Percentiles rank a stretch among this genome's conserved stretches.
These are phyloP conservation scores for Coemansia sp. DNA, from an alignment of 192 early-diverging fungal genomes.

Conservation along the genomic window DNA sequence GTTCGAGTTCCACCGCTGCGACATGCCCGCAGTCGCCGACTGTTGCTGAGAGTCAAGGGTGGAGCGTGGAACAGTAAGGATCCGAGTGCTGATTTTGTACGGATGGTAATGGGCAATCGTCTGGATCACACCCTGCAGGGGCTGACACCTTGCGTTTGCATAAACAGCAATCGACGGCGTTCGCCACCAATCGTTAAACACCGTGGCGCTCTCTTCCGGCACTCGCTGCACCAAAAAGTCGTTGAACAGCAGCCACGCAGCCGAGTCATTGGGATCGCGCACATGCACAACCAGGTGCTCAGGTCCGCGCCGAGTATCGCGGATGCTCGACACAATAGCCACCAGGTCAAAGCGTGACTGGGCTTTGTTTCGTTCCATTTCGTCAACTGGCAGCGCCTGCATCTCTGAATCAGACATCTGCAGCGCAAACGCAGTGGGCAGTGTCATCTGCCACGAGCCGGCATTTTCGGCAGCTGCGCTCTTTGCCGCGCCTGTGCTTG, in stretches of 20 bases:
- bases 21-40: background rate
- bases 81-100: slow-evolving; percentile 38
- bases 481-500: background rate
- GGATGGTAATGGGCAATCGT: slow-evolving; percentile 12
- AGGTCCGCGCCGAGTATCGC: slow-evolving; percentile 34
- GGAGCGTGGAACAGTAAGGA: slow-evolving; percentile 35
- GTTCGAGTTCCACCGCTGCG: background rate
- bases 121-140: background rate
- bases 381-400: slow-evolving; percentile 4
- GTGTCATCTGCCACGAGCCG: slow-evolving; percentile 29
- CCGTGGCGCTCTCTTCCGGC: slow-evolving; percentile 16
- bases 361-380: background rate
- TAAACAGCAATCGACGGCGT: slow-evolving; percentile 40
- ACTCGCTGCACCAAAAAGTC: slow-evolving; percentile 89
- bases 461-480: background rate
- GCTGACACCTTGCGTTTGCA: slow-evolving; percentile 5
- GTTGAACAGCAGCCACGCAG: slow-evolving; percentile 87
- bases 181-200: slow-evolving; percentile 43
- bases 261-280: slow-evolving; percentile 19
- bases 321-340: slow-evolving; percentile 47
- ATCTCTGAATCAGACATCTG: background rate
- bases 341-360: slow-evolving; percentile 19
- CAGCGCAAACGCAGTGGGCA: slow-evolving; percentile 25
- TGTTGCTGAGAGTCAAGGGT: slow-evolving; percentile 20
- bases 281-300: slow-evolving; percentile 52